These are phyloP conservation scores for Vigna unguiculata DNA, from an alignment of 306 rosid species.

Conservation along the genomic window DNA sequence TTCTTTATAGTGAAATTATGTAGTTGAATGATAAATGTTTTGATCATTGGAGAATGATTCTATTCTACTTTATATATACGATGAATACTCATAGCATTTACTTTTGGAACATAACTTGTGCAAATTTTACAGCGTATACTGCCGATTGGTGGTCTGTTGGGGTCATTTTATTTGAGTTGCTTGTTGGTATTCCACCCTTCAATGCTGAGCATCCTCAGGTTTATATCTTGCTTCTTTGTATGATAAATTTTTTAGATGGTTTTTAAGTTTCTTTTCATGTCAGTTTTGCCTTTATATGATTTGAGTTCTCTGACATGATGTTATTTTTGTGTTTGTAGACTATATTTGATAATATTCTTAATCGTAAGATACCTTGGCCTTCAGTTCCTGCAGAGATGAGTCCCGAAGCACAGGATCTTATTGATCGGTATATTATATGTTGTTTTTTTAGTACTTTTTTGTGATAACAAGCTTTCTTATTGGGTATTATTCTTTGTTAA, in stretches of 20 bases:
- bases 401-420: slow-evolving; percentile 83
- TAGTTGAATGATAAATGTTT: slow-evolving; percentile 4
- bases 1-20: slow-evolving; percentile 21
- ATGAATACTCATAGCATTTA: slow-evolving; percentile 23
- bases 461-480: neutral
- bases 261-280: slow-evolving; percentile 25
- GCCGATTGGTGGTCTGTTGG: slow-evolving; percentile 99
- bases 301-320: slow-evolving; percentile 23
- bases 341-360: slow-evolving; percentile 96
- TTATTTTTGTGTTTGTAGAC: slow-evolving; percentile 59
- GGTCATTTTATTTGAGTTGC: slow-evolving; percentile 91
- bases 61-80: neutral
- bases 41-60: slow-evolving; percentile 5
- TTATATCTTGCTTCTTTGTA: slow-evolving; percentile 33
- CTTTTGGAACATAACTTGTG: slow-evolving; percentile 29
- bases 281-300: slow-evolving; percentile 30
- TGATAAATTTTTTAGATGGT: slow-evolving; percentile 16
- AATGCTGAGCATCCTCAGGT: slow-evolving; percentile 99
- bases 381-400: slow-evolving; percentile 87
- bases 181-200: slow-evolving; percentile 99
- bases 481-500: slow-evolving; percentile 16
- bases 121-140: slow-evolving; percentile 69
- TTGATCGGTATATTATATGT: slow-evolving; percentile 65
- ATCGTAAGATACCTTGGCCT: slow-evolving; percentile 97
- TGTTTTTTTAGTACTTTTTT: neutral